Conservation (phyloP, 1,284 basidiomycete species). For the Peniophora sp. region DNA sequence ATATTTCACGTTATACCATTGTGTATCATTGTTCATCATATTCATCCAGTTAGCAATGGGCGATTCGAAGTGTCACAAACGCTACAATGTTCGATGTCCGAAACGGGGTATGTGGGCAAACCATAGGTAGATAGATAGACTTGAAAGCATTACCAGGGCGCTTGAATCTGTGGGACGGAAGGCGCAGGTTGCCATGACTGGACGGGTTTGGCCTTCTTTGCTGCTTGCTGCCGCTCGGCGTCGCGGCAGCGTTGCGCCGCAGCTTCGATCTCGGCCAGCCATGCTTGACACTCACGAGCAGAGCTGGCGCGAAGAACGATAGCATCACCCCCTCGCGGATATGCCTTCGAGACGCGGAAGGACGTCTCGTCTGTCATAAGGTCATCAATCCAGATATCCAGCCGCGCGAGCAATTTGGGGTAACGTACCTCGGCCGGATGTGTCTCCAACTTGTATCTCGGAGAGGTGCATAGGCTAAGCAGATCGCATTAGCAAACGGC, state of each 20-base stretch:
- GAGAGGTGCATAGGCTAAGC: slow-evolving; percentile 56
- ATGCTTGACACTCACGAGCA: slow-evolving; percentile 57
- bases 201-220: background rate
- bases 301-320: slow-evolving; percentile 56
- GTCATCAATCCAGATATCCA: background rate
- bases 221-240: slow-evolving; percentile 17
- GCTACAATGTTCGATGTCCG: too few relatives aligned
- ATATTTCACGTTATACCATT: background rate
- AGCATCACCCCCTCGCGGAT: slow-evolving; percentile 69
- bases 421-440: slow-evolving; percentile 22
- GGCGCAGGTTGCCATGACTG: background rate
- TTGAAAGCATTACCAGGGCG: background rate
- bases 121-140: background rate
- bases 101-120: background rate
- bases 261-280: slow-evolving; percentile 45
- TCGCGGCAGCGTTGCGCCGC: slow-evolving; percentile 30
- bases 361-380: slow-evolving; percentile 46
- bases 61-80: background rate
- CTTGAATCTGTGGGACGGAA: background rate
- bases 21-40: background rate
- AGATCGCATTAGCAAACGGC: slow-evolving; percentile 15
- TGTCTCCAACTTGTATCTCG: slow-evolving; percentile 53
- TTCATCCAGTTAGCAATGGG: background rate
- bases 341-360: slow-evolving; percentile 59
- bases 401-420: background rate